A percentile compares a stretch with the other conserved stretches of the same genome.
Evolutionary conservation across 495 filamentous ascomycete genomes (phyloP).

Genomic region (Penicillium cinerascens): DNA sequence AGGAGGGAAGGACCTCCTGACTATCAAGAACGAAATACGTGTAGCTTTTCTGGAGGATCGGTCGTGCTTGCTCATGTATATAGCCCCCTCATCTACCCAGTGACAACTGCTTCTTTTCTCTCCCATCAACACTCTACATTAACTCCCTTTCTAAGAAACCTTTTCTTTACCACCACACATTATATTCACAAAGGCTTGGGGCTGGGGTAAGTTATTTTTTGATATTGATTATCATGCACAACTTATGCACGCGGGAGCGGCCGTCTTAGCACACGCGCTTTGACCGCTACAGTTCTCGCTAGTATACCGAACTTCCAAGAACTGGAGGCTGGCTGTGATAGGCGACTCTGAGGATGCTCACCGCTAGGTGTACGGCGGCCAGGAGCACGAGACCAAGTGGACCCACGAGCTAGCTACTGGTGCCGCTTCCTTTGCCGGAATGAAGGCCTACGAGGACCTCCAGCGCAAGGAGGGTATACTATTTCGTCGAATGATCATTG

Average conservation of each 20-base stretch:
- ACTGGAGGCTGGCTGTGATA: slow-evolving; percentile 11
- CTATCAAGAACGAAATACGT: slow-evolving; percentile 7
- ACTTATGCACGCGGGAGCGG: slow-evolving; percentile 3
- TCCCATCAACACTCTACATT: slow-evolving; percentile 7
- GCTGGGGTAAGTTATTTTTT: slow-evolving; percentile 37
- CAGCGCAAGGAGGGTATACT: slow-evolving; percentile 65
- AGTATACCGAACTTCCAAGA: background rate
- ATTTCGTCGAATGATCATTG: background rate
- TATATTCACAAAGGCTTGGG: slow-evolving; percentile 34
- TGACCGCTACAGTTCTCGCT: background rate
- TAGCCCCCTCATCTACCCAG: slow-evolving; percentile 8
- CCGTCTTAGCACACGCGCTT: background rate
- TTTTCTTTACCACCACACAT: background rate
- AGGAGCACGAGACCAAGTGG: slow-evolving; percentile 58
- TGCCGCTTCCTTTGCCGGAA: slow-evolving; percentile 72
- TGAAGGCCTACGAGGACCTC: slow-evolving; percentile 76
- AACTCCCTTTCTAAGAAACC: background rate
- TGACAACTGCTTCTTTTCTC: background rate
- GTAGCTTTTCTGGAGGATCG: slow-evolving; percentile 19
- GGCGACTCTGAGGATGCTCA: slow-evolving; percentile 54
- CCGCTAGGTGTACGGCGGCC: slow-evolving; percentile 54
- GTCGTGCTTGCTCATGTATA: slow-evolving; percentile 15
- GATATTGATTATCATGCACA: background rate
- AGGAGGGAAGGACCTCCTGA: slow-evolving; percentile 6
- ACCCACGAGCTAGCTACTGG: slow-evolving; percentile 73